A percentile compares a stretch with the other conserved stretches of the same genome.
phyloP scores from a whole-genome alignment of 2,329 filamentous ascomycete genomes.

The Trichoderma brevicompactum region DNA sequence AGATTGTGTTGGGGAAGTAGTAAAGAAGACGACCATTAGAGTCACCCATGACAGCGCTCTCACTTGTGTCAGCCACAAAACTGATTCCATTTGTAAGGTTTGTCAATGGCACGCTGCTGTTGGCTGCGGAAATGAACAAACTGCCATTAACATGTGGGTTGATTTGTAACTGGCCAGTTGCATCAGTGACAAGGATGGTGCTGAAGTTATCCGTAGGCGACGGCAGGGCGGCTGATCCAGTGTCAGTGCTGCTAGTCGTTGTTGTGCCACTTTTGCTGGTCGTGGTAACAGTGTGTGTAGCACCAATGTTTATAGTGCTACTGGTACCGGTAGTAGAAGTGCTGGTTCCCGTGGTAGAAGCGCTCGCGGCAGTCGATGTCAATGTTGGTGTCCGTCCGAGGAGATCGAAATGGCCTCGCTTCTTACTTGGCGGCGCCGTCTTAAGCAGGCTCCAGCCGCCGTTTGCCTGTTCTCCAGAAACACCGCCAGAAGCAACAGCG shows the following conservation, averaged over 20 bases:
- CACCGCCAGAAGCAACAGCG: too few species aligned
- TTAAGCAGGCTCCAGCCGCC: too few species aligned
- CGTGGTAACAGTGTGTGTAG: too few species aligned
- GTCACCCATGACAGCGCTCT: neutral
- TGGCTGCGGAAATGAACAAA: slow-evolving; percentile 7
- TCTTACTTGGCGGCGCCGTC: too few species aligned
- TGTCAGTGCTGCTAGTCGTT: neutral
- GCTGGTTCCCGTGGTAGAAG: too few species aligned
- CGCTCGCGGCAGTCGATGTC: too few species aligned
- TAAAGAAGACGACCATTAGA: slow-evolving; percentile 2
- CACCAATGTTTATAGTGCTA: too few species aligned
- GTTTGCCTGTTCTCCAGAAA: too few species aligned
- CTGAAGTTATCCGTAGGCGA: neutral
- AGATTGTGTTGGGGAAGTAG: slow-evolving; percentile 12
- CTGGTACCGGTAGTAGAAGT: too few species aligned
- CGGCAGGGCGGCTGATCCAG: neutral
- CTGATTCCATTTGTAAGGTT: neutral
- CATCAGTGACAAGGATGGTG: neutral
- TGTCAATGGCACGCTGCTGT: slow-evolving; percentile 4
- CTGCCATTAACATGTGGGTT: slow-evolving; percentile 18
- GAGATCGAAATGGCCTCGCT: too few species aligned
- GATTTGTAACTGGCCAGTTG: neutral
- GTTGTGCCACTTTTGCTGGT: neutral
- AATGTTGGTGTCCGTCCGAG: too few species aligned
- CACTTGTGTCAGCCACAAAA: neutral